These are phyloP conservation scores for Acanthochlamys bracteata DNA, from an alignment of 106 monocot species.

Conservation along the genomic window DNA sequence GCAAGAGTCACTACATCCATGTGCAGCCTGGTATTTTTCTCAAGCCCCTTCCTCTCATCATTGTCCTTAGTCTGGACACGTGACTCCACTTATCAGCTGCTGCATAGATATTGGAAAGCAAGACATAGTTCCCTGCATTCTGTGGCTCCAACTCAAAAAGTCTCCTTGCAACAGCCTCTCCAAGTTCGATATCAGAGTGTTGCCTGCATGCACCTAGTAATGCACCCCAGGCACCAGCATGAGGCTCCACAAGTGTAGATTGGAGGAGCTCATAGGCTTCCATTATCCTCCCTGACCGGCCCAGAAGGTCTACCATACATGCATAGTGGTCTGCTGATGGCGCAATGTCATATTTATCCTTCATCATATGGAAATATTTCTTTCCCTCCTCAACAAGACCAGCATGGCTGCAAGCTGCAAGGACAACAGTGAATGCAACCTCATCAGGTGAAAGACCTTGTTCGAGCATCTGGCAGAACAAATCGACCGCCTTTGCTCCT, in stretches of 20 bases:
- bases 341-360: conserved; percentile 24
- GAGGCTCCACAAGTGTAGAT: conserved; percentile 49
- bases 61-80: conserved; percentile 38
- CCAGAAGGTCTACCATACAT: conserved; percentile 76
- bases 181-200: conserved; percentile 41
- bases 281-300: conserved; percentile 32
- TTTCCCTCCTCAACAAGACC: conserved; percentile 65
- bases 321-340: conserved; percentile 60
- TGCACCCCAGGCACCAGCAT: conserved; percentile 73
- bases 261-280: conserved; percentile 64
- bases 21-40: conserved; percentile 60
- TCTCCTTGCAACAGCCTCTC: conserved; percentile 28
- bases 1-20: conserved; percentile 19
- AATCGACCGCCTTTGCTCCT: conserved; percentile 41
- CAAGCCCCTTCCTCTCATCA: conserved; percentile 47
- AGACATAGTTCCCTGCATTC: conserved; percentile 70
- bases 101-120: conserved; percentile 72
- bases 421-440: conserved; percentile 50
- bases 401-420: conserved; percentile 62
- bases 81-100: conserved; percentile 48
- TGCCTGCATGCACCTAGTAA: conserved; percentile 51
- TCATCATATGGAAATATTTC: conserved; percentile 50
- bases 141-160: conserved; percentile 56
- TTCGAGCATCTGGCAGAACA: conserved; percentile 52
- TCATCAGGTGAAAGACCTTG: conserved; percentile 48